A percentile compares a stretch with the other conserved stretches of the same genome.
phyloP scores from a whole-genome alignment of 2,329 filamentous ascomycete genomes.

The Hysterium pulicare region DNA sequence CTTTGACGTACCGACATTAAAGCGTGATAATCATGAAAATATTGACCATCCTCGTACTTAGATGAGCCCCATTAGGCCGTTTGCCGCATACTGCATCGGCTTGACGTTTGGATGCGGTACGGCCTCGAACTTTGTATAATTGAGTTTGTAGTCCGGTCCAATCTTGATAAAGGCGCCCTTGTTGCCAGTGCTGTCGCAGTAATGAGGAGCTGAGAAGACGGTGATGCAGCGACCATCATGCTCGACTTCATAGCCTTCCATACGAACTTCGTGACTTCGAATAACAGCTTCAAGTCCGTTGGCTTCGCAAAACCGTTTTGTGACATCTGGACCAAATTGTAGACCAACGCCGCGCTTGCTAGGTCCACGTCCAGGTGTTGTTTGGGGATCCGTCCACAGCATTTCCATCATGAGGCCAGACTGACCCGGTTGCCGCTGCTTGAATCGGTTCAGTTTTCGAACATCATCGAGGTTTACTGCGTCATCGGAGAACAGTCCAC shows the following conservation, averaged over 20 bases:
- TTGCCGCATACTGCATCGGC: conserved; percentile 88
- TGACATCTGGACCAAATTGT: conserved; percentile 95
- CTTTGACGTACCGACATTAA: background rate
- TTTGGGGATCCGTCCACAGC: conserved; percentile 97
- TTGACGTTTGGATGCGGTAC: conserved; percentile 94
- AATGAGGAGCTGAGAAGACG: conserved; percentile 97
- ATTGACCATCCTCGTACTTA: conserved; percentile 31
- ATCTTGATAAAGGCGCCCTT: conserved; percentile 99
- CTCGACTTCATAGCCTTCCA: conserved; percentile 99
- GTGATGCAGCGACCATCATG: conserved; percentile 95
- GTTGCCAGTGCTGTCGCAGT: conserved; percentile 97
- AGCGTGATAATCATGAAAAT: background rate
- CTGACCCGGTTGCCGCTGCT: conserved; percentile 89
- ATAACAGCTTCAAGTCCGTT: conserved; percentile 95
- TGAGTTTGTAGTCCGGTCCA: conserved; percentile 82
- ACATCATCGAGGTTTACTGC: conserved; percentile 90
- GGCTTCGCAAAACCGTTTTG: conserved; percentile 92
- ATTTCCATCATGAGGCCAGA: conserved; percentile 99
- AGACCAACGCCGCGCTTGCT: conserved; percentile 96
- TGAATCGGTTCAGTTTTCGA: conserved; percentile 84
- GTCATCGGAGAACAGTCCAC: conserved; percentile 94
- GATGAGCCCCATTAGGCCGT: conserved; percentile 74
- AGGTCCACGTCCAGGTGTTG: conserved; percentile 78
- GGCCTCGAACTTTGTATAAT: conserved; percentile 91
- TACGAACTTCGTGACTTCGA: conserved; percentile 93